Evolutionary conservation across 2,329 filamentous ascomycete genomes (phyloP).

Genomic region (Fusarium annulatum): DNA sequence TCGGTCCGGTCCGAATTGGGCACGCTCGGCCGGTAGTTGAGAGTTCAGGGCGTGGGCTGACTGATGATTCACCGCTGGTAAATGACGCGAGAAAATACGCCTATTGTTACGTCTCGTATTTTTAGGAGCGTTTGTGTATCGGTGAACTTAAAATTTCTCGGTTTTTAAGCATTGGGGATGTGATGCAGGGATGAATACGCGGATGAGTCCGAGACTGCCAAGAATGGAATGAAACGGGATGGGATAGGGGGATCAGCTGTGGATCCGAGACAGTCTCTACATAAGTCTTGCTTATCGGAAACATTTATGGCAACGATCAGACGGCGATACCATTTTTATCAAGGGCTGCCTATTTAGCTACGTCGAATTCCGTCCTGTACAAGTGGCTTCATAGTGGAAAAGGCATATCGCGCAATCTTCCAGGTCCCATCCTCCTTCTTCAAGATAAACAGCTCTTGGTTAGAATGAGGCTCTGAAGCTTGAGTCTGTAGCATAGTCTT

Average conservation of each 20-base stretch:
- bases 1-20: constrained; percentile 20
- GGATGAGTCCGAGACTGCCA: background rate
- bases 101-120: background rate
- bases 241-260: background rate
- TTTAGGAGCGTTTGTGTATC: background rate
- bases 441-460: background rate
- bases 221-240: background rate
- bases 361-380: background rate
- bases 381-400: background rate
- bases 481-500: background rate
- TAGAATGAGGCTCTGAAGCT: background rate
- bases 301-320: background rate
- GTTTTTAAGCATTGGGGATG: background rate
- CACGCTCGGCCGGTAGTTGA: background rate
- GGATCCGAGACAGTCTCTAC: too few species aligned
- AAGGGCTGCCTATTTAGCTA: background rate
- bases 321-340: too few species aligned
- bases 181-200: background rate
- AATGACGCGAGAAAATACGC: accelerated
- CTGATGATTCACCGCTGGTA: background rate
- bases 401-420: background rate
- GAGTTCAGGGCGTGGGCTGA: background rate
- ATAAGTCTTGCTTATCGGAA: background rate
- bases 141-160: background rate
- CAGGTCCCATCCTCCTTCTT: background rate